Percentiles rank a stretch among this genome's conserved stretches.
phyloP scores from a whole-genome alignment of 2,329 filamentous ascomycete genomes.

The Calonectria fujianensis region DNA sequence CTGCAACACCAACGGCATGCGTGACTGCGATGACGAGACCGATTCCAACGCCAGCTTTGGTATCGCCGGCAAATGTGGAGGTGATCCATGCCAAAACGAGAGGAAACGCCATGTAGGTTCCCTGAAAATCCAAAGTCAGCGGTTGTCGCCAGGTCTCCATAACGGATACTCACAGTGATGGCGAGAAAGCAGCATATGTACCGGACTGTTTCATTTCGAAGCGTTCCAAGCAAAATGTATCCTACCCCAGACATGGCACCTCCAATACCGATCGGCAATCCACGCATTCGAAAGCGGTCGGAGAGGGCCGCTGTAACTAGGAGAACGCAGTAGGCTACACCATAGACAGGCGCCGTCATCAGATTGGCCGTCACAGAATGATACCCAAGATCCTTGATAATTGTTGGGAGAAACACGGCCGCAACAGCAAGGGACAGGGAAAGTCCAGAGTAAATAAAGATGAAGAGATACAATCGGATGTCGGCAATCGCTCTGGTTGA shows the following conservation, averaged over 20 bases:
- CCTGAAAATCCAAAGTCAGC: not conserved
- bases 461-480: constrained; percentile 42
- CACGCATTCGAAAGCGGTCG: constrained; percentile 36
- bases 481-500: constrained; percentile 33
- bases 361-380: constrained; percentile 44
- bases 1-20: constrained; percentile 43
- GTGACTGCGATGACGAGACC: constrained; percentile 46
- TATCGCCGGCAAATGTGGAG: constrained; percentile 46
- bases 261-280: constrained; percentile 37
- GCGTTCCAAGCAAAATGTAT: constrained; percentile 40
- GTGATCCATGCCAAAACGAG: constrained; percentile 46
- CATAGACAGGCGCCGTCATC: constrained; percentile 44
- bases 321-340: constrained; percentile 33
- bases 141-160: not conserved
- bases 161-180: constrained; percentile 26
- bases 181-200: constrained; percentile 42
- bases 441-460: constrained; percentile 44
- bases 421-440: constrained; percentile 43
- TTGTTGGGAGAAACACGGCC: constrained; percentile 43
- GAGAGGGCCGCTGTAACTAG: constrained; percentile 38
- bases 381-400: constrained; percentile 45
- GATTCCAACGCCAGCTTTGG: constrained; percentile 46
- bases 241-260: constrained; percentile 40
- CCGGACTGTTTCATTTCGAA: constrained; percentile 33
- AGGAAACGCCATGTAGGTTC: constrained; percentile 47